Conservation (phyloP, 345 rosid species). For the Nasturtium officinale region DNA sequence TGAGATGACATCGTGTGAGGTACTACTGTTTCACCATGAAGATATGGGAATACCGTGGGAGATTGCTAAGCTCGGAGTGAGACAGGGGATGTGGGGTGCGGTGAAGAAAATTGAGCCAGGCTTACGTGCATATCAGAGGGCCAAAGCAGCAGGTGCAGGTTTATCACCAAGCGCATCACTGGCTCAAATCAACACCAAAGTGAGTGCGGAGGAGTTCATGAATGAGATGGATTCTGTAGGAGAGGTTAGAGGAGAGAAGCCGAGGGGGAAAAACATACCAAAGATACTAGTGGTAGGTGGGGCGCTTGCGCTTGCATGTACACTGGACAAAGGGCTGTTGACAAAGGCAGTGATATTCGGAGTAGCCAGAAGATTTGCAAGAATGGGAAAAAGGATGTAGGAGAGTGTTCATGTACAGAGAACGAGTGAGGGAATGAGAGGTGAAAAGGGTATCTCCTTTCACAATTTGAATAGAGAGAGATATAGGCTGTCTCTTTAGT, state of each 20-base stretch:
- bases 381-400: constrained; percentile 73
- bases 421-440: no score
- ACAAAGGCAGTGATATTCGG: constrained; percentile 95
- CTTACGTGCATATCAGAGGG: constrained; percentile 68
- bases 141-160: constrained; percentile 58
- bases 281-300: constrained; percentile 81
- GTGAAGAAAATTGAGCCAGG: constrained; percentile 95
- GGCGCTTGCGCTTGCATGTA: constrained; percentile 86
- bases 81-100: constrained; percentile 99
- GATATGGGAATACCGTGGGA: constrained; percentile 99
- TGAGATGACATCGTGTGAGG: constrained; percentile 82
- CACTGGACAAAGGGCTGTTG: constrained; percentile 81
- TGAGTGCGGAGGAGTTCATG: constrained; percentile 62
- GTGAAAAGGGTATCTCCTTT: constrained; percentile 14
- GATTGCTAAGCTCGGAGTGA: constrained; percentile 89
- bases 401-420: no score
- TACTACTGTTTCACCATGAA: constrained; percentile 90
- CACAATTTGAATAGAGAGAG: constrained; percentile 15
- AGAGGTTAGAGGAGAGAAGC: constrained; percentile 47
- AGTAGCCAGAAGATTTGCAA: constrained; percentile 86
- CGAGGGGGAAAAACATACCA: constrained; percentile 56
- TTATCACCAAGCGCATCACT: constrained; percentile 65
- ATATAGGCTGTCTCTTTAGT: constrained; percentile 12
- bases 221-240: constrained; percentile 48
- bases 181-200: constrained; percentile 93